Conservation (phyloP, 2,329 filamentous ascomycete genomes). For the Botryosphaeria dothidea region DNA sequence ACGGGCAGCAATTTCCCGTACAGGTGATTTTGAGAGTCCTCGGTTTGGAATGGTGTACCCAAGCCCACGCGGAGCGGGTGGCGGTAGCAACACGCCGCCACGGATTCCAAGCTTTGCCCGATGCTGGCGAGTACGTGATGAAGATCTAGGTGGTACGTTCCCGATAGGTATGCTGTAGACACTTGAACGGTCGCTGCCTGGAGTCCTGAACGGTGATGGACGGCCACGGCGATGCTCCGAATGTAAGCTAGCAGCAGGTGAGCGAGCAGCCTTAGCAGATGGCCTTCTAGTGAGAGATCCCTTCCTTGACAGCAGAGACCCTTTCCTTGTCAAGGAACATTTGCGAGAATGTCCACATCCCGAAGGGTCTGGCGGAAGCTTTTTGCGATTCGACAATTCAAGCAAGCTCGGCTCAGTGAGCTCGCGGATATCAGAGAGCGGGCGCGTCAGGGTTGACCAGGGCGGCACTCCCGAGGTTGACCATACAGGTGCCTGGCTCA, state of each 20-base stretch:
- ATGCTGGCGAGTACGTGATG: slow-evolving; percentile 38
- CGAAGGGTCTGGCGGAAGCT: slow-evolving; percentile 22
- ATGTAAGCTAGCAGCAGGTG: slow-evolving; percentile 31
- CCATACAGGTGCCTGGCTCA: slow-evolving; percentile 29
- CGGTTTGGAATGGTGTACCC: slow-evolving; percentile 44
- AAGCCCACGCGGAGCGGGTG: slow-evolving; percentile 29
- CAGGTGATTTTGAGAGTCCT: slow-evolving; percentile 50
- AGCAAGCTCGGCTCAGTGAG: slow-evolving; percentile 51
- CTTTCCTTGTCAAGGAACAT: slow-evolving; percentile 34
- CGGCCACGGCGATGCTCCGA: slow-evolving; percentile 5
- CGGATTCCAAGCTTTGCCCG: slow-evolving; percentile 25
- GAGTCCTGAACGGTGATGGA: slow-evolving; percentile 23
- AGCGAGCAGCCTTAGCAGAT: slow-evolving; percentile 36
- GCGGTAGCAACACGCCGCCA: slow-evolving; percentile 23
- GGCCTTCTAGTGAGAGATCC: slow-evolving; percentile 21
- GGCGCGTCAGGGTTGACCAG: slow-evolving; percentile 39
- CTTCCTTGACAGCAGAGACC: slow-evolving; percentile 27
- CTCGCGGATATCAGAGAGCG: slow-evolving; percentile 53
- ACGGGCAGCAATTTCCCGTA: slow-evolving; percentile 44
- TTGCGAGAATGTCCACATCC: slow-evolving; percentile 27
- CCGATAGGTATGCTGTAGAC: slow-evolving; percentile 48
- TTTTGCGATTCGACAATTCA: slow-evolving; percentile 36
- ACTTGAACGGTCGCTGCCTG: slow-evolving; percentile 42
- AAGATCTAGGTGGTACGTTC: slow-evolving; percentile 49
- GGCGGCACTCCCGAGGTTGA: slow-evolving; percentile 21